Base-by-base conservation (phyloP, 2,329 filamentous ascomycete species). In the Beauveria rudraprayagi region DNA sequence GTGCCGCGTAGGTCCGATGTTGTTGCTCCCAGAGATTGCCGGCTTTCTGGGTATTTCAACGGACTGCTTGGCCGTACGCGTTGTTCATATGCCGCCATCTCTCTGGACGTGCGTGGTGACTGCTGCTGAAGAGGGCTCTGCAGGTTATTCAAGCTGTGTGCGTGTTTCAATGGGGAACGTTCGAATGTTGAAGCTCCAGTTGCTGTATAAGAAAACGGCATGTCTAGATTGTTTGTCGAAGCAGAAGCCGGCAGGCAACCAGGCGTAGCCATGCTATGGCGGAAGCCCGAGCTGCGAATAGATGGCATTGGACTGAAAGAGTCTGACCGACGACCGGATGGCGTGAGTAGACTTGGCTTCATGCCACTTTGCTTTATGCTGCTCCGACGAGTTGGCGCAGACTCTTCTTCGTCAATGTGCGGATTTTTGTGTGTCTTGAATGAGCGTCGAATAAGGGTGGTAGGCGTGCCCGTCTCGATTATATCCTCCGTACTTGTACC, bases 361-460 rank as follows among this genome's bases (percentile, higher is more conserved):
- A 75, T 70, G 65, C 69, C 67, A 64, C 69, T 78, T 69, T 66
- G 75, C 59, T 69, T 73, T 73, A 75, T 70, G 65, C 69, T 67
- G 64, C 69, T 78, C 69, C 66, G 75, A 54, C 70, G 63, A 65
- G 69, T 71, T 64, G 67, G 71, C 54, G 70, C 72, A 34, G 71
- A 53, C 24, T 71, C 69, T 52, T 92, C 86, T 0, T 89, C 86
- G 67, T 92, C 86, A 65, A 91, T 82, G 66, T 91, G 85, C 1
- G 89, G 87, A 70, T 97, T 97, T 5, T 91, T 88, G 62, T 92
- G 90, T 1, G 89, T 90, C 64, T 85, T 83, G 73, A 96, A 97
- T 1, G 85, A 85, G 51, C 90, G 87, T 63, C 88, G 88, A 66
- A 96, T 78, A 53, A 85, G 74, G 0, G 84, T 83, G 1, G 79